These are phyloP conservation scores for Solanum rostratum DNA, from an alignment of 257 asterid species.

Conservation along the genomic window DNA sequence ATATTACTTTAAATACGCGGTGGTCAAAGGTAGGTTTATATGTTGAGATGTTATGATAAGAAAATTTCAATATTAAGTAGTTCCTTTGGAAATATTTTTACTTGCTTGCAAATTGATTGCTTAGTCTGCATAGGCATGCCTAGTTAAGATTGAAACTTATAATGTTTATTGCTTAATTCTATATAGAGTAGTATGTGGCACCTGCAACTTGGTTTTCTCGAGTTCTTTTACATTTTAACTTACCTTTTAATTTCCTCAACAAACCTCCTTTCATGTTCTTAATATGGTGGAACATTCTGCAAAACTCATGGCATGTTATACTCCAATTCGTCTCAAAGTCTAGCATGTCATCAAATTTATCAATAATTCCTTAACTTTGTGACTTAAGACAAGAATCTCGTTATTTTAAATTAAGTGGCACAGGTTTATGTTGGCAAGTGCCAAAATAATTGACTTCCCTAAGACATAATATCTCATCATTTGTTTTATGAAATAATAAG, in stretches of 20 bases:
- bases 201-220: background rate
- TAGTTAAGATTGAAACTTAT: background rate
- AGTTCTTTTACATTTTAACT: background rate
- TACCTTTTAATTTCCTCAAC: background rate
- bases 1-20: slow-evolving; percentile 54
- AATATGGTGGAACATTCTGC: background rate
- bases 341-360: background rate
- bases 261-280: background rate
- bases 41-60: background rate
- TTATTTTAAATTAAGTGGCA: background rate
- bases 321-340: background rate
- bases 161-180: background rate
- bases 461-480: background rate
- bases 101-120: background rate
- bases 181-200: background rate
- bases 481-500: background rate
- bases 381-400: background rate
- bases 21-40: slow-evolving; percentile 77
- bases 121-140: background rate
- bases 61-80: background rate
- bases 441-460: background rate
- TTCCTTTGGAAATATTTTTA: background rate
- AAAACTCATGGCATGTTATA: background rate
- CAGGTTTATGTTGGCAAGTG: background rate
- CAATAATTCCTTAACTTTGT: background rate